Evolutionary conservation across 805 yeast genomes (phyloP).

Genomic region (Yamadazyma paraphyllophila): DNA sequence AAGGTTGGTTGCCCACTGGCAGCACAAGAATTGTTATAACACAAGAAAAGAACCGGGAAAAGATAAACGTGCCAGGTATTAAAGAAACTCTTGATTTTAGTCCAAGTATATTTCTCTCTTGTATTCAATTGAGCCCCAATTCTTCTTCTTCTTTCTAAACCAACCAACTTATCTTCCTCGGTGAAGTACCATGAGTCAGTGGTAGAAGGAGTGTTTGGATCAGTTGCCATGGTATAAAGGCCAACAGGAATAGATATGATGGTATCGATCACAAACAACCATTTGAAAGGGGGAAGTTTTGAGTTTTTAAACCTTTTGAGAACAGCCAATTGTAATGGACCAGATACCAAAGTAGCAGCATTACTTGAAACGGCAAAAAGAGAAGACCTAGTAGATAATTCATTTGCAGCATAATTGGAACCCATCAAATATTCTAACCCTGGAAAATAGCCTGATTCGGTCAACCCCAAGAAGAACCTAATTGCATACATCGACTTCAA

Average conservation of each 20-base stretch:
- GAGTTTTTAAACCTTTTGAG: slow-evolving; percentile 21
- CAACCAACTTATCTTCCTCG: slow-evolving; percentile 38
- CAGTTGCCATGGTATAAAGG: slow-evolving; percentile 29
- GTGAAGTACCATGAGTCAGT: slow-evolving; percentile 32
- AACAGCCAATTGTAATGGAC: slow-evolving; percentile 32
- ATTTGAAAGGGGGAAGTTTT: slow-evolving; percentile 28
- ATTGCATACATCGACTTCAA: slow-evolving; percentile 25
- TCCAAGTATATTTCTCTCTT: slow-evolving; percentile 39
- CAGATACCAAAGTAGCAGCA: slow-evolving; percentile 29
- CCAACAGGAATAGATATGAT: slow-evolving; percentile 33
- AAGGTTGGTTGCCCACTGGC: slow-evolving; percentile 37
- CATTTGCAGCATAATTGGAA: slow-evolving; percentile 27
- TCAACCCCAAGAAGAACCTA: slow-evolving; percentile 42
- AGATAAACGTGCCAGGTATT: slow-evolving; percentile 49
- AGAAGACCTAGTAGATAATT: slow-evolving; percentile 28
- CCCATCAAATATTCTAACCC: slow-evolving; percentile 53
- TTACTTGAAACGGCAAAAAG: slow-evolving; percentile 29
- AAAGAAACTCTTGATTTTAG: slow-evolving; percentile 40
- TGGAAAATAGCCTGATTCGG: slow-evolving; percentile 54
- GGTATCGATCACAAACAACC: slow-evolving; percentile 36
- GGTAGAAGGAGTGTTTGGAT: slow-evolving; percentile 35
- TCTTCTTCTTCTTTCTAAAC: slow-evolving; percentile 44
- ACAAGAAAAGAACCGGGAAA: slow-evolving; percentile 40
- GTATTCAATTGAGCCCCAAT: slow-evolving; percentile 43
- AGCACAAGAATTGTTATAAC: slow-evolving; percentile 33